Evolutionary conservation across 202 grass and related monocot genomes (phyloP), one percentile per base, ranked within the genome.

Genomic region (Panicum hallii): DNA sequence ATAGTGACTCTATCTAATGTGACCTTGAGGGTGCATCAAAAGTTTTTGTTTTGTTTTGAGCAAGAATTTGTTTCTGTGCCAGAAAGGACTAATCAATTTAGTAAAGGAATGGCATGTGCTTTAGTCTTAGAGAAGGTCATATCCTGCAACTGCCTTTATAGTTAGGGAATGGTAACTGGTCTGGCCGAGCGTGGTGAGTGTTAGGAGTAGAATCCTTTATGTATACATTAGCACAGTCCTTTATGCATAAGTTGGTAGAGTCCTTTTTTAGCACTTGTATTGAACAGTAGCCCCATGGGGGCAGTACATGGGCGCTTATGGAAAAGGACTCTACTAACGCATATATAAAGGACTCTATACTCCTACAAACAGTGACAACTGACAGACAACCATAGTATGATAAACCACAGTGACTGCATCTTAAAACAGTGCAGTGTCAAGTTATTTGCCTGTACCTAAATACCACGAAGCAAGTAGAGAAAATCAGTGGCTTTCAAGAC

Each of bases 401-500:
- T 28, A 17, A 63, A 48, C 43, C 42, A 22, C 53, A 82, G 12
- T 36, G n/a, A 61, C 26, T 40, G 46, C 11, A 38, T 34, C 75
- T 63, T 9, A 40, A 72, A 56, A 5, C 3, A 13, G 47, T 34
- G n/a, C 41, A 78, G 12, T 20, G 49, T n/a, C 4, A 36, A 67
- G 40, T 56, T 69, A n/a, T 46, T 36, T 46, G 8, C 15, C 7
- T 69, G 26, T 68, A 80, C 42, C 43, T 53, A 57, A 52, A 73
- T 77, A 30, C 19, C n/a, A 84, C 0, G 4, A 48, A 70, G 23
- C n/a, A 69, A 71, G 6, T 49, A 11, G 55, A 79, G 28, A 9
- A 75, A 80, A 84, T 41, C 52, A 69, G 26, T 56, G 32, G 11
- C 48, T 74, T 61, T 84, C 22, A 63, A 83, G 14, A 48, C 57